Conservation (phyloP, 805 yeast genomes). For the Nakazawaea ishiwadae region DNA sequence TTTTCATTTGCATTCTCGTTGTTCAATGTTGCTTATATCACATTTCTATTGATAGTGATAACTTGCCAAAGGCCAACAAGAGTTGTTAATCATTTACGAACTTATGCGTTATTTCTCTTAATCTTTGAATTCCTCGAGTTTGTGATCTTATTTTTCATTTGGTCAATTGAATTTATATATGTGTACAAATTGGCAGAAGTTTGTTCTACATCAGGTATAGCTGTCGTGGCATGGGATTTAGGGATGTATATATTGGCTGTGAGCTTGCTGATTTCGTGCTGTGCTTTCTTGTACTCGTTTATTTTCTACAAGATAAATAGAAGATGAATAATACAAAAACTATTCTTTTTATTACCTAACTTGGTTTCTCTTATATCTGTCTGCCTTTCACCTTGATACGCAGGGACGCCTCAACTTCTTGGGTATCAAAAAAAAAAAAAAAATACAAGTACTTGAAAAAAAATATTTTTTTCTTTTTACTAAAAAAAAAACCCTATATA, state of each 20-base stretch:
- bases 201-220: conserved; percentile 20
- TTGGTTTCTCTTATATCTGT: too few relatives aligned
- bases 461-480: not conserved
- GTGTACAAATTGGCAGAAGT: conserved; percentile 16
- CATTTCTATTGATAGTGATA: not conserved
- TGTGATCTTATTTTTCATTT: conserved; percentile 15
- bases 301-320: not conserved
- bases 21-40: not conserved
- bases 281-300: not conserved
- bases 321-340: too few relatives aligned
- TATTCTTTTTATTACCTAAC: too few relatives aligned
- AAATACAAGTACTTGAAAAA: not conserved
- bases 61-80: not conserved
- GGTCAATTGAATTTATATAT: conserved; percentile 22
- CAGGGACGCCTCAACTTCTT: not conserved
- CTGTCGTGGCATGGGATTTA: conserved; percentile 9
- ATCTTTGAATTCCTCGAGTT: conserved; percentile 15
- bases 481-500: too few relatives aligned
- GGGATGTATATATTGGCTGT: conserved; percentile 5
- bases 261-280: not conserved
- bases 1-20: not conserved
- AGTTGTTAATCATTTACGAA: not conserved
- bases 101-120: conserved; percentile 7
- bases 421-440: not conserved
- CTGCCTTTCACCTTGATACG: not conserved